Conservation (phyloP, 148 eudicot species). For the Drosera capensis region DNA sequence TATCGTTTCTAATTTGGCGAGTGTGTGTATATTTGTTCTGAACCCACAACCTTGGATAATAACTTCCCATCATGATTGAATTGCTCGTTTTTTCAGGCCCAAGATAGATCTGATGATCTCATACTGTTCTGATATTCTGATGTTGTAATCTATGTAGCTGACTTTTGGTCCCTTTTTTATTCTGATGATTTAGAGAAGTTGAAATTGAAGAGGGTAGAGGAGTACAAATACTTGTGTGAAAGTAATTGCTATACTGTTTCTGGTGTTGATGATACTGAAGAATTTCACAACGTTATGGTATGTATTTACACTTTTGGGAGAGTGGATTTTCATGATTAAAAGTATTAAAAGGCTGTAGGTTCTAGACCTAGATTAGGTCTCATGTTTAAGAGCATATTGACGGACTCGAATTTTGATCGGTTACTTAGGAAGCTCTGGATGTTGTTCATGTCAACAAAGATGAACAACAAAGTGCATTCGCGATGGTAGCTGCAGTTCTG, state of each 20-base stretch:
- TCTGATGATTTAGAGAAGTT: constrained; percentile 45
- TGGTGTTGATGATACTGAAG: constrained; percentile 88
- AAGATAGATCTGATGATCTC: too few relatives aligned
- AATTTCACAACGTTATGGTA: constrained; percentile 67
- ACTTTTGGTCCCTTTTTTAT: neutral
- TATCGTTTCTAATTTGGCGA: too few relatives aligned
- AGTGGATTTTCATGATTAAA: neutral
- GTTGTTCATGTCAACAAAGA: constrained; percentile 84
- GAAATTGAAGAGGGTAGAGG: constrained; percentile 51
- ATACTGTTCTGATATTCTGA: neutral
- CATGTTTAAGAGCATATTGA: too few relatives aligned
- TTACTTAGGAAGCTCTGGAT: constrained; percentile 89
- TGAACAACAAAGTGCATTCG: constrained; percentile 75
- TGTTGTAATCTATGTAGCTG: neutral
- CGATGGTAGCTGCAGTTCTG: constrained; percentile 81
- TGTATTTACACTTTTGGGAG: constrained; percentile 5
- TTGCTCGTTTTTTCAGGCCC: too few relatives aligned
- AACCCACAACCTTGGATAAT: too few relatives aligned
- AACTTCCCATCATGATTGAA: too few relatives aligned
- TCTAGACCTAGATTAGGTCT: too few relatives aligned
- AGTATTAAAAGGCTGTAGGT: too few relatives aligned
- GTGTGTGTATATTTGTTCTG: too few relatives aligned
- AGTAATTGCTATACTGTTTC: constrained; percentile 66
- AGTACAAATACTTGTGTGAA: constrained; percentile 65
- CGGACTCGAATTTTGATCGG: too few relatives aligned